Conservation (phyloP, 1,139 yeast species). For the Kluyveromyces sp. region DNA sequence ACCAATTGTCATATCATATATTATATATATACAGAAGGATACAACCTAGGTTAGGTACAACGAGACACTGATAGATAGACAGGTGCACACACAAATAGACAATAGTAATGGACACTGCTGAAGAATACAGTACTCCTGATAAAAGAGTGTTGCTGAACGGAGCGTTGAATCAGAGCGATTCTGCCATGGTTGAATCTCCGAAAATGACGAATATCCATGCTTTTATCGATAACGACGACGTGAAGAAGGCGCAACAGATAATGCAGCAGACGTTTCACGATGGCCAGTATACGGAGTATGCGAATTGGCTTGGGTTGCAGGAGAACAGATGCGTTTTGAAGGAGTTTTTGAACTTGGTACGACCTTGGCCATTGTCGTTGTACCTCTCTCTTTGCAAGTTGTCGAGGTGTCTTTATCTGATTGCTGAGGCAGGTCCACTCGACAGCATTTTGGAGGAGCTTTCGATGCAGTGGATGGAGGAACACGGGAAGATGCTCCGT, state of each 20-base stretch:
- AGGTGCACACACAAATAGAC: no score
- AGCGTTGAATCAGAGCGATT: not conserved
- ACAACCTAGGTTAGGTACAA: no score
- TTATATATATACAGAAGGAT: no score
- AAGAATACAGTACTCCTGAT: not conserved
- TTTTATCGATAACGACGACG: slow-evolving; percentile 7
- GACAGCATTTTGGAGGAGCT: slow-evolving; percentile 68
- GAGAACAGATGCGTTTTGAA: slow-evolving; percentile 20
- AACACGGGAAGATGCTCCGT: slow-evolving; percentile 12
- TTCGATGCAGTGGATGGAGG: slow-evolving; percentile 50
- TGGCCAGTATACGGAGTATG: slow-evolving; percentile 29
- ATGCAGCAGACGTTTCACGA: slow-evolving; percentile 24
- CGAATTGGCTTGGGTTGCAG: slow-evolving; percentile 31
- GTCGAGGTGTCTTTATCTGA: slow-evolving; percentile 59
- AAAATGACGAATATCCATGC: slow-evolving; percentile 17
- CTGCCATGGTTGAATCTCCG: slow-evolving; percentile 14
- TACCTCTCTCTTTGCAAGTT: slow-evolving; percentile 50
- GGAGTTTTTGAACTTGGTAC: slow-evolving; percentile 25
- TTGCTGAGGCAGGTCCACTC: slow-evolving; percentile 79
- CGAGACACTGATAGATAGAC: no score
- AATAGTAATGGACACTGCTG: no score
- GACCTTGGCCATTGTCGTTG: slow-evolving; percentile 34
- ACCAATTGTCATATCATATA: no score
- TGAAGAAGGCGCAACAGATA: slow-evolving; percentile 25
- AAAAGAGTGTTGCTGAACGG: not conserved